A percentile compares a stretch with the other conserved stretches of the same genome.
These are phyloP conservation scores for Pneumocystis sp. DNA, from an alignment of 1,139 yeast species.

Conservation along the genomic window DNA sequence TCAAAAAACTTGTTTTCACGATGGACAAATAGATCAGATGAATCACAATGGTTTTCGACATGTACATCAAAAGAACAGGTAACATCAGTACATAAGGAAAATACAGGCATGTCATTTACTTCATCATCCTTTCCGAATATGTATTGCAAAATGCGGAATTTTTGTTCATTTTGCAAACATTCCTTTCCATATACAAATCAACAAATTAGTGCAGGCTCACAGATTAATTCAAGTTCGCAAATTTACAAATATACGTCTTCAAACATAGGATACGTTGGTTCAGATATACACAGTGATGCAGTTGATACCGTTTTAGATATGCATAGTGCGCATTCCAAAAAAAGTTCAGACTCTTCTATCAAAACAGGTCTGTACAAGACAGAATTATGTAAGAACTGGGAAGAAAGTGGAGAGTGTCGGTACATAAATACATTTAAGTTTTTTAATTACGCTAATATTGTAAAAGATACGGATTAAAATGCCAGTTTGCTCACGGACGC, in stretches of 20 bases:
- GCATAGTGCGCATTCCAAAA: not conserved
- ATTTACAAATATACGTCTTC: not conserved
- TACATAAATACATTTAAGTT: not conserved
- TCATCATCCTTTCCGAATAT: not conserved
- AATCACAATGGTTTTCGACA: not conserved
- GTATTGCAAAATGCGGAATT: not conserved
- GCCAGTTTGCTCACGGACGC: slow-evolving; percentile 11
- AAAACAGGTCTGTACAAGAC: slow-evolving; percentile 7
- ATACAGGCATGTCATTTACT: not conserved
- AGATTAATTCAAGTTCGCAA: not conserved
- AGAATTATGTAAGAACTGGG: slow-evolving; percentile 10
- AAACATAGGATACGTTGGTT: not conserved
- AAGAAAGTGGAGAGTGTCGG: slow-evolving; percentile 6
- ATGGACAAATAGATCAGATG: not conserved
- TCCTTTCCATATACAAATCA: not conserved
- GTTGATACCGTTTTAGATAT: not conserved
- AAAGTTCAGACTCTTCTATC: not conserved
- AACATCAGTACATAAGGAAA: not conserved
- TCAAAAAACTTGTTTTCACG: not conserved
- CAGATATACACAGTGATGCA: not conserved
- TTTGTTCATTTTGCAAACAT: not conserved
- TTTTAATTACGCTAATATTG: not conserved
- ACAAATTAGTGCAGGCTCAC: not conserved
- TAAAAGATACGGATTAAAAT: slow-evolving; percentile 5
- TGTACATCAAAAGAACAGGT: not conserved